Conservation (phyloP, 148 eudicot genomes). For the Fagopyrum tataricum region DNA sequence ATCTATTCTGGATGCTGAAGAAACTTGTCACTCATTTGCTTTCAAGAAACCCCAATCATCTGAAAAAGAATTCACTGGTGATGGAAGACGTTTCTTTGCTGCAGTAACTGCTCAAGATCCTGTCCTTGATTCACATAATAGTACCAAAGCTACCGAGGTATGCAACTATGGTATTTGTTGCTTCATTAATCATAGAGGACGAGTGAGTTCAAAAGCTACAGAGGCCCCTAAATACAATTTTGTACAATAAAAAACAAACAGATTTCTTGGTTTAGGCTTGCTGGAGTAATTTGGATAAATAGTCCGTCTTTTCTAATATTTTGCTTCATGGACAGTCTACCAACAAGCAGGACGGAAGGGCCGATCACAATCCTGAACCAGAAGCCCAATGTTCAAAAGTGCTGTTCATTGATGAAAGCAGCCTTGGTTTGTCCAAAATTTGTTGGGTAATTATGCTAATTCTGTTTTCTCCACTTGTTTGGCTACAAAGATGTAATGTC, state of each 20-base stretch:
- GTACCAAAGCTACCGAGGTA: slow-evolving; percentile 39
- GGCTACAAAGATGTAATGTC: not conserved
- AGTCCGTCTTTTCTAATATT: not conserved
- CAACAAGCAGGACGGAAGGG: slow-evolving; percentile 10
- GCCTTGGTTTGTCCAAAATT: slow-evolving; percentile 46
- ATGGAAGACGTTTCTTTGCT: slow-evolving; percentile 26
- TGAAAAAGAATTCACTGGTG: slow-evolving; percentile 25
- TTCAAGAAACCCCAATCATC: slow-evolving; percentile 31
- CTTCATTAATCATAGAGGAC: not conserved
- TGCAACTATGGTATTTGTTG: slow-evolving; percentile 10
- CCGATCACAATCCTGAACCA: slow-evolving; percentile 36
- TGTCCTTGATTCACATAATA: slow-evolving; percentile 21
- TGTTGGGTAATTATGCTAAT: slow-evolving; percentile 36
- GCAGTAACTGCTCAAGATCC: slow-evolving; percentile 23
- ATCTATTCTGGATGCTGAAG: slow-evolving; percentile 63
- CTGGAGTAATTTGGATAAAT: not conserved
- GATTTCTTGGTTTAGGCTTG: not conserved
- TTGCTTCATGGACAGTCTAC: not conserved
- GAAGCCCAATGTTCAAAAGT: slow-evolving; percentile 21
- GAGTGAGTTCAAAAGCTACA: not conserved
- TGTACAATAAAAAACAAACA: not conserved
- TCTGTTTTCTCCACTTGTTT: not conserved
- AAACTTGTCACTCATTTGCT: slow-evolving; percentile 78
- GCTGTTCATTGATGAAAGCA: slow-evolving; percentile 31
- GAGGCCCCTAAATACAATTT: not conserved